Evolutionary conservation across 331 rosid species (phyloP).

Genomic region (Ulmus americana): DNA sequence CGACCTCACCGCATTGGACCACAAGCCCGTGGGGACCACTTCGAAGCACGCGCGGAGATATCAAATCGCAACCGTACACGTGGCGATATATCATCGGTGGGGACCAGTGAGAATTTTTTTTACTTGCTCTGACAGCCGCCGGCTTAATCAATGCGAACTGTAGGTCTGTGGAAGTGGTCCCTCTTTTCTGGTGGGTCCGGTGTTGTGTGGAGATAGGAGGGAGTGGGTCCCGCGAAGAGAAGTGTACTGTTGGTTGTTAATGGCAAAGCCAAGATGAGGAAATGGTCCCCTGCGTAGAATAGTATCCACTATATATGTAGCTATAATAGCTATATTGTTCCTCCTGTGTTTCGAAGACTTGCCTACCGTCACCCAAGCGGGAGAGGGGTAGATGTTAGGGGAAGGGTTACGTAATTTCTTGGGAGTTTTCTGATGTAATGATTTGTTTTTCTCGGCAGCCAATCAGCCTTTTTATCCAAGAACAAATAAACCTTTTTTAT

Average conservation of each 20-base stretch:
- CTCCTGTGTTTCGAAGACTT: neutral
- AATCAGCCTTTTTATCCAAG: neutral
- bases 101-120: conserved; percentile 49
- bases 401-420: neutral
- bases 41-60: conserved; percentile 38
- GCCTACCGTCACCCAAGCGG: conserved; percentile 24
- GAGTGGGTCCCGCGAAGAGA: conserved; percentile 21
- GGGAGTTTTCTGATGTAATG: neutral
- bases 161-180: conserved; percentile 35
- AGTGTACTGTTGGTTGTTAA: conserved; percentile 11
- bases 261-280: conserved; percentile 7
- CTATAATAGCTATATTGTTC: neutral
- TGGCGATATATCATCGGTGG: conserved; percentile 15
- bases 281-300: conserved; percentile 17
- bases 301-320: neutral
- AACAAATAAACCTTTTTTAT: neutral
- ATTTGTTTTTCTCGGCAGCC: neutral
- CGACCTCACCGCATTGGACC: conserved; percentile 39
- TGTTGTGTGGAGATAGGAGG: neutral
- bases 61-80: conserved; percentile 29
- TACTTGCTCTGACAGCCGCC: conserved; percentile 61
- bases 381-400: neutral
- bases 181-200: neutral
- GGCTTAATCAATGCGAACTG: conserved; percentile 49
- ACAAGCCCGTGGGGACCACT: conserved; percentile 40